phyloP scores from a whole-genome alignment of 768 basidiomycete genomes.

The Auriscalpium orientale region DNA sequence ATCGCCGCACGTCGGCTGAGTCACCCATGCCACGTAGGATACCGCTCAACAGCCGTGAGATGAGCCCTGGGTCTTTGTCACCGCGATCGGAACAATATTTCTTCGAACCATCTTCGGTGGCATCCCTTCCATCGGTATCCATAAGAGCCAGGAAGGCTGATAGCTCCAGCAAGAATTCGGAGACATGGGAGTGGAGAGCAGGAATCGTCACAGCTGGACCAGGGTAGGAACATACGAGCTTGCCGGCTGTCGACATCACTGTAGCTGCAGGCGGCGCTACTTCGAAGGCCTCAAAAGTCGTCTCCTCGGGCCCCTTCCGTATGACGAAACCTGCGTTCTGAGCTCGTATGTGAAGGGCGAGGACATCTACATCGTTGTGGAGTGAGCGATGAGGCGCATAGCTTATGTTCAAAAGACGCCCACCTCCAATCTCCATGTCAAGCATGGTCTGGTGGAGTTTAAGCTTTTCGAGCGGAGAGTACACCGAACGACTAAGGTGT shows the following conservation, averaged over 20 bases:
- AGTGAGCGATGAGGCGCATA: background rate
- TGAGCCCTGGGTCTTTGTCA: slow-evolving; percentile 37
- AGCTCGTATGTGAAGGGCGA: slow-evolving; percentile 31
- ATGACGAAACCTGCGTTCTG: slow-evolving; percentile 44
- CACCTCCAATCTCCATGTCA: slow-evolving; percentile 1
- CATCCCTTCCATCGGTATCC: slow-evolving; percentile 26
- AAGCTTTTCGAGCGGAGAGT: background rate
- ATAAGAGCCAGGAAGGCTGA: slow-evolving; percentile 32
- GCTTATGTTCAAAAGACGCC: background rate
- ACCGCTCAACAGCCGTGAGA: slow-evolving; percentile 41
- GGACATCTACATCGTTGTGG: slow-evolving; percentile 24
- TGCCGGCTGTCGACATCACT: slow-evolving; percentile 34
- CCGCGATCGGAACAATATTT: slow-evolving; percentile 22
- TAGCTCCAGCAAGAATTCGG: slow-evolving; percentile 28
- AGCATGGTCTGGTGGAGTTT: background rate
- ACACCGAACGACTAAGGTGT: background rate
- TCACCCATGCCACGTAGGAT: slow-evolving; percentile 34
- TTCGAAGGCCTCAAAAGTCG: slow-evolving; percentile 41
- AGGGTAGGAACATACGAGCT: slow-evolving; percentile 40
- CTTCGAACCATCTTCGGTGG: slow-evolving; percentile 29
- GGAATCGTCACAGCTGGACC: slow-evolving; percentile 35
- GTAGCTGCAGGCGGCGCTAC: slow-evolving; percentile 27
- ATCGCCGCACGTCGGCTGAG: slow-evolving; percentile 21
- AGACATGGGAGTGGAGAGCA: slow-evolving; percentile 20
- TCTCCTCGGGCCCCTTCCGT: slow-evolving; percentile 8